Base-by-base conservation (phyloP, 2,329 filamentous ascomycete species). In the Botryotinia narcissicola region DNA sequence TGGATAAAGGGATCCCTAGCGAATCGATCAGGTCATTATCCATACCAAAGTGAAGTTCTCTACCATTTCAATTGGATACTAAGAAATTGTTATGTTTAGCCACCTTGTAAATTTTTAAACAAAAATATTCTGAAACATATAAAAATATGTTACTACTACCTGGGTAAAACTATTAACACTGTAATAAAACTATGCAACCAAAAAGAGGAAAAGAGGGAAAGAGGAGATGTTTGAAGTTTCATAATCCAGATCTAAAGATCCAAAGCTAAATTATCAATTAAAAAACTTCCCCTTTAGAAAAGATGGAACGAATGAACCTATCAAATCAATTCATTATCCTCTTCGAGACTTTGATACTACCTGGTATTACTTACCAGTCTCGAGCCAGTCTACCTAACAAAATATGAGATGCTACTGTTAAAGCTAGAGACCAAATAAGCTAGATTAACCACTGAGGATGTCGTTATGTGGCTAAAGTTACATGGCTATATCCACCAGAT, bases 401-500 rank as follows among this genome's bases (percentile, higher is more conserved):
- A 25, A 29, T 16, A 7, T 2, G 6, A 51, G 22, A n/a, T 25
- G 10, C 48, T 54, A 18, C 51, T 29, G 29, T 62, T 3, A 14
- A 35, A 35, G 18, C 63, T 66, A 66, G 44, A 66, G 7, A 66
- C 42, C 0, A 25, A 48, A 48, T 16, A 8, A 35, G 29, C 29
- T 66, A 68, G 46, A 68, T 29, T 51, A 14, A 40, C 44, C 63
- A 35, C 35, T 68, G 66, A 54, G 54, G 46, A 68, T 57, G 35
- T 68, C 66, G 66, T 57, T 57, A 54, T 67, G 64, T 54, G 44
- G 46, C 44, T 68, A 32, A 40, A 62, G 25, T 18, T n/a, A n/a
- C 60, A 62, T 62, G 35, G 35, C n/a, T 42, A 3, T 54, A 54
- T 54, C 48, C 48, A 54, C 48, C 48, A 62, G 60, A 62, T 62